phyloP scores from a whole-genome alignment of 2,329 filamentous ascomycete genomes.

The Paradendryphiella salina region DNA sequence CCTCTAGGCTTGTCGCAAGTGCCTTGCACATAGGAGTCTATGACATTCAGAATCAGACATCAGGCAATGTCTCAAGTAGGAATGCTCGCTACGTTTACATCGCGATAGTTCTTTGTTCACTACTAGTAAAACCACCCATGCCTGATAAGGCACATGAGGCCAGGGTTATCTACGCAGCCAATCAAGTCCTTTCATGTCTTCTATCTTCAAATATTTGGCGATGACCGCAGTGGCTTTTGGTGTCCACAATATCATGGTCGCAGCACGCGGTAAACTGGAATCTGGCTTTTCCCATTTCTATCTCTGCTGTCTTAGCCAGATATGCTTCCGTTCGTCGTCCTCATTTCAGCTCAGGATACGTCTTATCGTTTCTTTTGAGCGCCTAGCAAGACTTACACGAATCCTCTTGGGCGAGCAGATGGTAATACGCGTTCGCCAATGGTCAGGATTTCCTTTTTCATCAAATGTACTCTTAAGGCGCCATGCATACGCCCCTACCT shows the following conservation, averaged over 20 bases:
- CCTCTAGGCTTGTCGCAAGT: too few relatives aligned
- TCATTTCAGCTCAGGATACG: neutral
- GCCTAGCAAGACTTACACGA: neutral
- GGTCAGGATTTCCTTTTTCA: slow-evolving; percentile 9
- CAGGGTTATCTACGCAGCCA: neutral
- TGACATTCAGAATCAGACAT: too few relatives aligned
- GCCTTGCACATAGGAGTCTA: too few relatives aligned
- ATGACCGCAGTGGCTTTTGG: neutral
- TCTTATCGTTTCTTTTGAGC: neutral
- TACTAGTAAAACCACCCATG: too few relatives aligned
- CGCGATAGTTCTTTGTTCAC: too few relatives aligned
- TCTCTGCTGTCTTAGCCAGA: too few relatives aligned
- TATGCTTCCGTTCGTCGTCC: neutral
- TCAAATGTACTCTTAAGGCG: neutral
- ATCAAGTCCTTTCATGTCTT: neutral
- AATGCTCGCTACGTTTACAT: too few relatives aligned
- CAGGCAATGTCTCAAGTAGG: too few relatives aligned
- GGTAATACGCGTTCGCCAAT: neutral
- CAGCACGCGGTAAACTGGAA: neutral
- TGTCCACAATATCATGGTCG: neutral
- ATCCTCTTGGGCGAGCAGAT: neutral
- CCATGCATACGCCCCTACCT: slow-evolving; percentile 4
- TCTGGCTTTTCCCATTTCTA: too few relatives aligned
- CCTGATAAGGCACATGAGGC: too few relatives aligned
- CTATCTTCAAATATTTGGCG: neutral